phyloP scores from a whole-genome alignment of 805 yeast species.

The Metschnikowia baotianmanensis region DNA sequence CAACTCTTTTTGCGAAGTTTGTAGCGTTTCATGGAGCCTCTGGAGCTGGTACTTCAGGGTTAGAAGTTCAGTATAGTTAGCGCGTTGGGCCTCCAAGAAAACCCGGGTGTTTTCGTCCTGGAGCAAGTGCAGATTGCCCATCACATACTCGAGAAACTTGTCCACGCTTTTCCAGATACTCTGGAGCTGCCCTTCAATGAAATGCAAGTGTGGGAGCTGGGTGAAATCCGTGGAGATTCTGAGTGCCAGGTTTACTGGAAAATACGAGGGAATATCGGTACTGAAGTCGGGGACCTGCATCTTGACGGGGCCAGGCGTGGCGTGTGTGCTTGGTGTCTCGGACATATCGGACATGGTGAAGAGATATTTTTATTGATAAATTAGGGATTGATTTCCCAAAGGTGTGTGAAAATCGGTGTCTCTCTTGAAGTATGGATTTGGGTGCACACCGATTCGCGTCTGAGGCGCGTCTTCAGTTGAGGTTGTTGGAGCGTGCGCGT shows the following conservation, averaged over 20 bases:
- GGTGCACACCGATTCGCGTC: too few relatives aligned
- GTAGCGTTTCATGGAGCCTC: constrained; percentile 12
- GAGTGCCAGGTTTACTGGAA: constrained; percentile 17
- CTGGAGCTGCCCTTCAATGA: constrained; percentile 14
- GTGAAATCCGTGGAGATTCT: constrained; percentile 16
- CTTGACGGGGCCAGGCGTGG: too few relatives aligned
- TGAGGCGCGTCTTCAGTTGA: too few relatives aligned
- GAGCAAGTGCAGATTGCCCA: constrained; percentile 12
- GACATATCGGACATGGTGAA: too few relatives aligned
- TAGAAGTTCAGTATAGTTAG: constrained; percentile 10
- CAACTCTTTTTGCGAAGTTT: constrained; percentile 10
- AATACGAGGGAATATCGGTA: constrained; percentile 13
- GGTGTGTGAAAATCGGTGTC: too few relatives aligned
- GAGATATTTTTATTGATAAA: too few relatives aligned
- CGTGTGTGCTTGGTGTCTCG: too few relatives aligned
- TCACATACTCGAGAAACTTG: constrained; percentile 10
- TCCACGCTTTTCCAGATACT: constrained; percentile 10
- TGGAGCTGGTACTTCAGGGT: constrained; percentile 12
- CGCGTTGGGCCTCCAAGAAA: constrained; percentile 12
- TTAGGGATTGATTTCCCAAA: too few relatives aligned
- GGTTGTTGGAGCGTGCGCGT: too few relatives aligned
- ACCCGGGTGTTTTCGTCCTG: constrained; percentile 4
- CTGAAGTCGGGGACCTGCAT: constrained; percentile 12
- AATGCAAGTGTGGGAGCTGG: constrained; percentile 8
- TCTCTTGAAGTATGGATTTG: too few relatives aligned